A percentile compares a stretch with the other conserved stretches of the same genome.
Conservation (phyloP, 768 basidiomycete species). For the Antrodiella citrinella region DNA sequence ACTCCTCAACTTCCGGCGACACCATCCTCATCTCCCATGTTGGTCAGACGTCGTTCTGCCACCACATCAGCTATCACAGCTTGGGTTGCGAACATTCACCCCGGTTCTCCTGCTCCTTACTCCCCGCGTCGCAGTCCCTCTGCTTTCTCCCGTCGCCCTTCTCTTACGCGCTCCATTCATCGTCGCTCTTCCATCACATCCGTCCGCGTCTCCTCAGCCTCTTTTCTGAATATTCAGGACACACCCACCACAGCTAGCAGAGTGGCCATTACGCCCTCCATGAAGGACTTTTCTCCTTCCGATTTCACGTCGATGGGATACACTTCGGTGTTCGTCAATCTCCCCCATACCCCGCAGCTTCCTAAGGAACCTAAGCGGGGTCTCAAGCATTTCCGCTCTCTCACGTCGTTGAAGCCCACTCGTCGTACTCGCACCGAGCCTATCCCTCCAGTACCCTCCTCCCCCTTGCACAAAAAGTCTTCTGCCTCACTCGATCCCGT, state of each 20-base stretch:
- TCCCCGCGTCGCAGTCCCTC: constrained; percentile 22
- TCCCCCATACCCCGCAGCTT: constrained; percentile 41
- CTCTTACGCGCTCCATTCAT: constrained; percentile 18
- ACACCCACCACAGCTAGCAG: constrained; percentile 29
- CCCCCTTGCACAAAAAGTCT: constrained; percentile 10
- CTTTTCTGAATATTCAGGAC: constrained; percentile 36
- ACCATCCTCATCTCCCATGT: constrained; percentile 6
- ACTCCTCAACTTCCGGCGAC: constrained; percentile 9
- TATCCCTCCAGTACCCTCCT: constrained; percentile 18
- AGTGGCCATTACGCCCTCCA: constrained; percentile 31
- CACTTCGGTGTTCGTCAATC: constrained; percentile 54
- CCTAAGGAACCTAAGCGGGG: constrained; percentile 18
- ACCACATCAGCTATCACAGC: constrained; percentile 42
- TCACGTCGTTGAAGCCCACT: constrained; percentile 36
- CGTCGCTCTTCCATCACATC: constrained; percentile 32
- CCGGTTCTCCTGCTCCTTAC: constrained; percentile 52
- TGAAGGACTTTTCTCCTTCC: constrained; percentile 35
- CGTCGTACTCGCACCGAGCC: constrained; percentile 31
- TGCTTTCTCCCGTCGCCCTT: constrained; percentile 23
- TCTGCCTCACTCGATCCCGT: too few species aligned
- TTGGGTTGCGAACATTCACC: constrained; percentile 63
- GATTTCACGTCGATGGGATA: constrained; percentile 59
- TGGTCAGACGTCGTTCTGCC: constrained; percentile 29
- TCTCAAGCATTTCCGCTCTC: constrained; percentile 42
- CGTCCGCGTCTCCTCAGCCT: constrained; percentile 32